Evolutionary conservation across 805 yeast genomes (phyloP).

Genomic region (Candida silvicultrix): DNA sequence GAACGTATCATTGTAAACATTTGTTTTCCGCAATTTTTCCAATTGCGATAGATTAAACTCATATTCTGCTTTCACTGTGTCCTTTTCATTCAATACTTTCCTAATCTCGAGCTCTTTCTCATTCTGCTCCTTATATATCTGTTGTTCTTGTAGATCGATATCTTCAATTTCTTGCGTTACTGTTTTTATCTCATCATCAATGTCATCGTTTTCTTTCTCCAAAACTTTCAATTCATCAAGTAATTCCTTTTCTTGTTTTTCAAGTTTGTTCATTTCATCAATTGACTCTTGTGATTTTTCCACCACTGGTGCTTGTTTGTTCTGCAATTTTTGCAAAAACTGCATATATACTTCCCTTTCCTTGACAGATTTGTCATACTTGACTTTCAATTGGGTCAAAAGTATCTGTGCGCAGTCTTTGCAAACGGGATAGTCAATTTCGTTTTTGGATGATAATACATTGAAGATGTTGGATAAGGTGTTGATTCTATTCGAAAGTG

Average conservation of each 20-base stretch:
- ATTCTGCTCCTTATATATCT: constrained; percentile 46
- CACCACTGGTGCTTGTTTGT: constrained; percentile 39
- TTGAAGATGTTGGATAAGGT: constrained; percentile 63
- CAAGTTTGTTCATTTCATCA: constrained; percentile 15
- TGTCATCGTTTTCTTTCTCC: constrained; percentile 28
- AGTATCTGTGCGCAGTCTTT: constrained; percentile 72
- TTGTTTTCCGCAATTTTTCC: constrained; percentile 65
- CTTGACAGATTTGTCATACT: constrained; percentile 64
- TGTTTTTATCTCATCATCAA: constrained; percentile 17
- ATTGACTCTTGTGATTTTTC: constrained; percentile 18
- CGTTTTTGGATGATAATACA: constrained; percentile 63
- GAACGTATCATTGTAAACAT: constrained; percentile 80
- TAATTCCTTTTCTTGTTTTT: constrained; percentile 38
- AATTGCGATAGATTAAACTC: constrained; percentile 58
- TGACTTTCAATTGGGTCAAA: constrained; percentile 55
- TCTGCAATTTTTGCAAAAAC: constrained; percentile 64
- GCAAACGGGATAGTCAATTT: constrained; percentile 83
- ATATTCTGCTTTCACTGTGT: constrained; percentile 57
- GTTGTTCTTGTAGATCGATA: constrained; percentile 41
- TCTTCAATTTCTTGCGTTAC: constrained; percentile 43
- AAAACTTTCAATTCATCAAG: constrained; percentile 40
- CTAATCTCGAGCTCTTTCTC: constrained; percentile 45
- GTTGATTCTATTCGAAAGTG: constrained; percentile 43
- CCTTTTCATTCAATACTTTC: constrained; percentile 47
- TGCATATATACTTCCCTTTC: constrained; percentile 76